phyloP scores from a whole-genome alignment of 106 monocot species.

The Dendrobium officinale region DNA sequence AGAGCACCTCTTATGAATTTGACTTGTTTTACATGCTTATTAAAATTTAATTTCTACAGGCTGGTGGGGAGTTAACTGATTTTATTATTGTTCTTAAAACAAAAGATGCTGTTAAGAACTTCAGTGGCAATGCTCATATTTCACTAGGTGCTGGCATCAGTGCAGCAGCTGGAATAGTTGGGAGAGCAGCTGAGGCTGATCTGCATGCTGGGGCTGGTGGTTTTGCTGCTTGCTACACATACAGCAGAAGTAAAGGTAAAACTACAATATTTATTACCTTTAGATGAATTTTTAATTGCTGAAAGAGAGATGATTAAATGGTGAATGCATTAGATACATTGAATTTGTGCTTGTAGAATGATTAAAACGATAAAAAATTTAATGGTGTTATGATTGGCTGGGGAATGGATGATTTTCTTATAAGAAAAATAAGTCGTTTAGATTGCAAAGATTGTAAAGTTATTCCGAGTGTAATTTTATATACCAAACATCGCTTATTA shows the following conservation, averaged over 20 bases:
- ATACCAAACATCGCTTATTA: too few species aligned
- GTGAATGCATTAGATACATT: not conserved
- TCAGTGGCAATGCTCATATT: slow-evolving; percentile 80
- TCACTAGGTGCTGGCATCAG: slow-evolving; percentile 80
- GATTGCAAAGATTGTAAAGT: too few species aligned
- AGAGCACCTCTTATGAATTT: not conserved
- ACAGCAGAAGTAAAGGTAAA: slow-evolving; percentile 78
- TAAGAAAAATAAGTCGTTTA: too few species aligned
- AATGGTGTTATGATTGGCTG: not conserved
- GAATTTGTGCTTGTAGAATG: not conserved
- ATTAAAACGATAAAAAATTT: not conserved
- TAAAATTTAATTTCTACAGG: slow-evolving; percentile 32
- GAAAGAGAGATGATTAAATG: not conserved
- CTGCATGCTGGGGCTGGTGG: slow-evolving; percentile 80
- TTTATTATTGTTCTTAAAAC: slow-evolving; percentile 83
- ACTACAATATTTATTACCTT: not conserved
- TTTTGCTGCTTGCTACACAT: slow-evolving; percentile 72
- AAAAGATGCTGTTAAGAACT: slow-evolving; percentile 78
- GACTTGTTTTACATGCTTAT: not conserved
- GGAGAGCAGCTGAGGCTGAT: slow-evolving; percentile 49
- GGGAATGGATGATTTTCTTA: too few species aligned
- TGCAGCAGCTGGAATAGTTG: slow-evolving; percentile 74
- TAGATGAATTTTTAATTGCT: not conserved
- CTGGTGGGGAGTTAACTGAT: slow-evolving; percentile 88
- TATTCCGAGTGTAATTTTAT: too few species aligned